These are phyloP conservation scores for Metroxylon sagu DNA, from an alignment of 176 grass and related monocot species.

Conservation along the genomic window DNA sequence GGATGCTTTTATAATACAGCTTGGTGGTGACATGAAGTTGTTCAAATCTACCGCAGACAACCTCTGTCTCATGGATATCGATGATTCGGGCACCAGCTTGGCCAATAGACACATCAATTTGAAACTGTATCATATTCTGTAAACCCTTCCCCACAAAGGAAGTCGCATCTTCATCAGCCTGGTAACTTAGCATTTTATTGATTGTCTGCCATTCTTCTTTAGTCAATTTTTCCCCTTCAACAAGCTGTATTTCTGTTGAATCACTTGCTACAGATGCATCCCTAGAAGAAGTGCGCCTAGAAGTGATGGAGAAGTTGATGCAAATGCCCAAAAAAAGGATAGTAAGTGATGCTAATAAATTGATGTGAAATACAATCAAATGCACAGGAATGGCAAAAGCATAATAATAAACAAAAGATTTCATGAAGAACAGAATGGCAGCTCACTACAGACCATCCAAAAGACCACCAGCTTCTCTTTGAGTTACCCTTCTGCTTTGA, in stretches of 20 bases:
- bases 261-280: constrained; percentile 36
- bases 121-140: constrained; percentile 49
- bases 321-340: too few species aligned
- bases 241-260: constrained; percentile 36
- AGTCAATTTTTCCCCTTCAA: constrained; percentile 67
- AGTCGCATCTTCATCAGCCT: constrained; percentile 62
- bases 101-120: constrained; percentile 79
- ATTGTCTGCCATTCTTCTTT: constrained; percentile 98
- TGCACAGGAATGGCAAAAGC: too few species aligned
- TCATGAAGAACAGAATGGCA: too few species aligned
- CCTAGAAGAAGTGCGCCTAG: constrained; percentile 33
- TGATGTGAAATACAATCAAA: too few species aligned
- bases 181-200: constrained; percentile 89
- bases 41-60: constrained; percentile 94
- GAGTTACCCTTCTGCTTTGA: constrained; percentile 53
- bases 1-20: constrained; percentile 65
- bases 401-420: too few species aligned
- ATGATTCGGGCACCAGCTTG: constrained; percentile 84
- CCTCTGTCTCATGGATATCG: constrained; percentile 57
- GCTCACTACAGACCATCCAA: constrained; percentile 45
- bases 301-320: not conserved
- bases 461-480: constrained; percentile 92
- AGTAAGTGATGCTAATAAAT: too few species aligned
- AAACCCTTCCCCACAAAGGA: constrained; percentile 44
- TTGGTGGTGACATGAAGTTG: constrained; percentile 74